phyloP scores from a whole-genome alignment of 2,329 filamentous ascomycete genomes.

The Huntiella savannae region DNA sequence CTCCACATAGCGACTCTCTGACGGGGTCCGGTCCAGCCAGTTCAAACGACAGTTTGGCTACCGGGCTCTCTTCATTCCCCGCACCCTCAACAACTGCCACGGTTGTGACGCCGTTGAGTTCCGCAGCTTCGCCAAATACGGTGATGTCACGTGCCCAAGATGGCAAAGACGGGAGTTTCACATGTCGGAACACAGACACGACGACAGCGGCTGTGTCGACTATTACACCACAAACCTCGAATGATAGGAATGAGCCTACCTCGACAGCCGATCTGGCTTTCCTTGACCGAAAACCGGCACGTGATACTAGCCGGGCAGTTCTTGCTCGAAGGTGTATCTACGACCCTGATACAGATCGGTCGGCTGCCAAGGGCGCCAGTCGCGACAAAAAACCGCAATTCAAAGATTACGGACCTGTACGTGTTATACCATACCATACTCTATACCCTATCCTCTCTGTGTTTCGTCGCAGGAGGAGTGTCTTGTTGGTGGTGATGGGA shows the following conservation, averaged over 20 bases:
- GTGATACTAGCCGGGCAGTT: slow-evolving; percentile 34
- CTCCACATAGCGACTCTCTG: slow-evolving; percentile 43
- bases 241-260: slow-evolving; percentile 14
- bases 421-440: slow-evolving; percentile 24
- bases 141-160: background rate
- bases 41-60: slow-evolving; percentile 43
- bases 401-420: slow-evolving; percentile 46
- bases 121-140: background rate
- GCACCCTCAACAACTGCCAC: slow-evolving; percentile 18
- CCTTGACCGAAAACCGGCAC: slow-evolving; percentile 31
- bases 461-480: slow-evolving; percentile 27
- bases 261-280: slow-evolving; percentile 8
- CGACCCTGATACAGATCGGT: slow-evolving; percentile 38
- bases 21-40: slow-evolving; percentile 54
- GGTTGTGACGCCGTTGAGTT: slow-evolving; percentile 28
- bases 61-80: background rate
- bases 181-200: background rate
- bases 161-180: background rate
- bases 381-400: slow-evolving; percentile 41
- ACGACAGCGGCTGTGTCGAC: background rate
- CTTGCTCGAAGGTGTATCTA: slow-evolving; percentile 40
- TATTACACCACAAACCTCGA: slow-evolving; percentile 17
- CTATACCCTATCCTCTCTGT: slow-evolving; percentile 10
- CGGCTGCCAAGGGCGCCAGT: slow-evolving; percentile 29
- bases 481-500: slow-evolving; percentile 28